These are phyloP conservation scores for Trichoderma sp. DNA, from an alignment of 2,329 filamentous ascomycete species.

Conservation along the genomic window DNA sequence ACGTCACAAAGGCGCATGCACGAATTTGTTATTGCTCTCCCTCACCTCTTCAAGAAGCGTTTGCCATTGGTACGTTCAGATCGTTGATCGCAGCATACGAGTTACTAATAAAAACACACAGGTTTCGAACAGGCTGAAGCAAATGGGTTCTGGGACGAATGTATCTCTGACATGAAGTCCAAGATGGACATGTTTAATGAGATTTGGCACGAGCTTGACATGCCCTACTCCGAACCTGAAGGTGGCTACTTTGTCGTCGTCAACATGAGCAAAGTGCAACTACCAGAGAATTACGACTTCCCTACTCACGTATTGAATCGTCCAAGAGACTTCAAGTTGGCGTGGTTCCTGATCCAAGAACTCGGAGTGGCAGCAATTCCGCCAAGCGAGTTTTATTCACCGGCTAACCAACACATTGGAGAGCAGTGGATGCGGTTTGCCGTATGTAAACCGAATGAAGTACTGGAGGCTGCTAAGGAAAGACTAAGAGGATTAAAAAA, in stretches of 20 bases:
- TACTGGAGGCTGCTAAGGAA: neutral
- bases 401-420: neutral
- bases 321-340: constrained; percentile 6
- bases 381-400: neutral
- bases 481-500: constrained; percentile 1
- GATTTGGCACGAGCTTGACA: constrained; percentile 2
- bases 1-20: neutral
- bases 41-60: constrained; percentile 1
- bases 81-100: too few species aligned
- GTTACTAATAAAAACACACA: neutral
- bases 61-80: neutral
- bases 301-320: neutral
- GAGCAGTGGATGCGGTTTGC: constrained; percentile 12
- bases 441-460: neutral
- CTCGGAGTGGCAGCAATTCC: constrained; percentile 4
- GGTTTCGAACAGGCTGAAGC: constrained; percentile 2
- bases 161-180: neutral
- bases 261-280: constrained; percentile 6
- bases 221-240: constrained; percentile 3
- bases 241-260: constrained; percentile 1
- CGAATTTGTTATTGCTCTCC: constrained; percentile 4
- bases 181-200: constrained; percentile 7
- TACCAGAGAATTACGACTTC: neutral
- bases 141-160: constrained; percentile 5
- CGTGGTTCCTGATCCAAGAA: constrained; percentile 7